Percentiles rank a stretch among this genome's conserved stretches.
These are phyloP conservation scores for Yamadazyma scolyti DNA, from an alignment of 805 yeast species.

Conservation along the genomic window DNA sequence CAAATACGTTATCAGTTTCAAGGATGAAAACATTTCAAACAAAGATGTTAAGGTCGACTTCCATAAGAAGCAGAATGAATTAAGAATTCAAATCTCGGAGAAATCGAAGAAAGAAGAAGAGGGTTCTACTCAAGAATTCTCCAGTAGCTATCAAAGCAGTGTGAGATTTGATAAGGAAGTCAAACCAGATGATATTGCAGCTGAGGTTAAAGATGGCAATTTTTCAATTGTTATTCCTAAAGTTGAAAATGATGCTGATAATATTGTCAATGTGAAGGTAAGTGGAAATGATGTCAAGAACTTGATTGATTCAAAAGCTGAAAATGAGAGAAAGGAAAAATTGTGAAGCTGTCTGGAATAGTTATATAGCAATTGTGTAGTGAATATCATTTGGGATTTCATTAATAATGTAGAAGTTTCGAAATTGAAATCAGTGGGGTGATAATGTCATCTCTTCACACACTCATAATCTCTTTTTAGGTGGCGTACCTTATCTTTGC, in stretches of 20 bases:
- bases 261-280: slow-evolving; percentile 6
- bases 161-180: slow-evolving; percentile 18
- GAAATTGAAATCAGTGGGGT: no score
- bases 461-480: no score
- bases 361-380: no score
- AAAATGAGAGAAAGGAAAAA: no score
- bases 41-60: slow-evolving; percentile 19
- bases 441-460: no score
- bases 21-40: slow-evolving; percentile 10
- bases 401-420: no score
- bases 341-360: no score
- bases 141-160: slow-evolving; percentile 14
- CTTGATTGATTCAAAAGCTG: no score
- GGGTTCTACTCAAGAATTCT: slow-evolving; percentile 4
- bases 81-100: slow-evolving; percentile 11
- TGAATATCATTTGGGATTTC: no score
- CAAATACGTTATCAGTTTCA: slow-evolving; percentile 17
- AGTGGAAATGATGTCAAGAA: no score
- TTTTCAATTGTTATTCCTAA: slow-evolving; percentile 18
- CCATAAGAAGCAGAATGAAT: slow-evolving; percentile 17
- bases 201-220: slow-evolving; percentile 15
- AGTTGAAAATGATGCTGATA: slow-evolving; percentile 6
- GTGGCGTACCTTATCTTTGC: no score
- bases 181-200: slow-evolving; percentile 15
- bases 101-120: slow-evolving; percentile 12